Evolutionary conservation across 192 early-diverging fungal species (phyloP), one percentile per base, ranked within the genome.

Genomic region (Lobosporangium transversale): DNA sequence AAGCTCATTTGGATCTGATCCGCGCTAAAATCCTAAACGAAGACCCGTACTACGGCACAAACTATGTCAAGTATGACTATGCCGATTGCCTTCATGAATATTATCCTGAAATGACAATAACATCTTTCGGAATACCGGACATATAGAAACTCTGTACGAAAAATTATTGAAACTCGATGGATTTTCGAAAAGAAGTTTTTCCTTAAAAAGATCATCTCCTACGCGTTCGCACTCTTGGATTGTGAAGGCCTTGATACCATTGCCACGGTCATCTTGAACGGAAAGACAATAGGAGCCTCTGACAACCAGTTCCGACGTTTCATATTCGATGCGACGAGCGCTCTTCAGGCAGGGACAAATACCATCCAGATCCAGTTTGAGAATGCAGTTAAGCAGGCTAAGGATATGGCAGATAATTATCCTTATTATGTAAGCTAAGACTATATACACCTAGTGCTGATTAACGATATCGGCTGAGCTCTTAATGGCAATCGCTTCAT

Each of bases 221-320:
- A 49, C 23, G 5, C 30, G 0, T 18, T 52, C n/a, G 60, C 54
- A 17, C 5, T 78, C n/a, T 35, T 86, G 8, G 58, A 63, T 24
- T 83, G 82, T 53, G 85, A 87, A 52, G 85, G 85, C 1, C 50
- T 87, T 3, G 85, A 87, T 51, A 85, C 85, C 4, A 43, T 84
- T 47, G 81, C 86, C 10, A 68, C 48, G 27, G 61, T 88, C 26
- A 66, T 26, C 26, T 35, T 88, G 12, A 88, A 88, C 51, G 82
- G 69, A 0, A 50, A 14, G 1, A n/a, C 10, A 5, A 61, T 88
- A 30, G 75, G 53, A 4, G 58, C 62, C 35, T 62, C 79, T 14
- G 54, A 88, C 21, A 88, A 88, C 59, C 83, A 83, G 82, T 88
- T 86, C 42, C 47, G 75, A 27, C 68, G 36, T 14, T 67, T 83